Conservation (phyloP, 2,329 filamentous ascomycete species). For the Aspergillus uvarum region DNA sequence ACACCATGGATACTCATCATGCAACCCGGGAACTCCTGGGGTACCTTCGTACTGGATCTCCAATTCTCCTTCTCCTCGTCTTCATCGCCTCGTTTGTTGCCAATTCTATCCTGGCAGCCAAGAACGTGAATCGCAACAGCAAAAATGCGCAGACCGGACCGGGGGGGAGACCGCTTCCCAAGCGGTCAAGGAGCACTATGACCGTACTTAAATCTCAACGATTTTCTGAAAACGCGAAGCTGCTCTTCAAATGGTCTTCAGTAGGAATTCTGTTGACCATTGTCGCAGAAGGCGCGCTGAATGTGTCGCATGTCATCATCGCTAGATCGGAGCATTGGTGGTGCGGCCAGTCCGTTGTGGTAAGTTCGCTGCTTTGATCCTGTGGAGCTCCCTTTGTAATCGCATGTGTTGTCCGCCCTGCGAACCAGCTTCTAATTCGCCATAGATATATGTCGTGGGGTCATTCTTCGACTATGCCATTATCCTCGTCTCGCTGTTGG, state of each 20-base stretch:
- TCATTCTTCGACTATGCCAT: constrained; percentile 86
- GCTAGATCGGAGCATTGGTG: constrained; percentile 70
- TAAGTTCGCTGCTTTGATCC: constrained; percentile 47
- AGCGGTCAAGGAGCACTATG: constrained; percentile 54
- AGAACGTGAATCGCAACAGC: constrained; percentile 46
- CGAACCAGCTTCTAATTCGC: constrained; percentile 7
- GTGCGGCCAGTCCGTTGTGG: constrained; percentile 75
- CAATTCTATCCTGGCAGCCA: constrained; percentile 59
- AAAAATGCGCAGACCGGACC: constrained; percentile 66
- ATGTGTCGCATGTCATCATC: constrained; percentile 71
- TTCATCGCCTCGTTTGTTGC: constrained; percentile 63
- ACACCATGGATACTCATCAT: constrained; percentile 39
- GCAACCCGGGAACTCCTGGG: constrained; percentile 46
- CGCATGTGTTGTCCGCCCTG: not conserved
- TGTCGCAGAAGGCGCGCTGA: constrained; percentile 69
- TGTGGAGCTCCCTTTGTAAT: not conserved
- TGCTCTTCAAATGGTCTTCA: constrained; percentile 73
- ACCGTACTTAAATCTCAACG: constrained; percentile 53
- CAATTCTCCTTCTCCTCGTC: constrained; percentile 63
- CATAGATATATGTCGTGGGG: constrained; percentile 78
- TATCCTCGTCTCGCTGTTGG: constrained; percentile 80
- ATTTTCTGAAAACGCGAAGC: constrained; percentile 66
- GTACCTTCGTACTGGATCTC: constrained; percentile 59
- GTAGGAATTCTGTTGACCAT: constrained; percentile 72
- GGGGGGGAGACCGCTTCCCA: constrained; percentile 82